Evolutionary conservation across 768 basidiomycete genomes (phyloP), one percentile per base, ranked within the genome.

Genomic region (Collybiopsis confluens): DNA sequence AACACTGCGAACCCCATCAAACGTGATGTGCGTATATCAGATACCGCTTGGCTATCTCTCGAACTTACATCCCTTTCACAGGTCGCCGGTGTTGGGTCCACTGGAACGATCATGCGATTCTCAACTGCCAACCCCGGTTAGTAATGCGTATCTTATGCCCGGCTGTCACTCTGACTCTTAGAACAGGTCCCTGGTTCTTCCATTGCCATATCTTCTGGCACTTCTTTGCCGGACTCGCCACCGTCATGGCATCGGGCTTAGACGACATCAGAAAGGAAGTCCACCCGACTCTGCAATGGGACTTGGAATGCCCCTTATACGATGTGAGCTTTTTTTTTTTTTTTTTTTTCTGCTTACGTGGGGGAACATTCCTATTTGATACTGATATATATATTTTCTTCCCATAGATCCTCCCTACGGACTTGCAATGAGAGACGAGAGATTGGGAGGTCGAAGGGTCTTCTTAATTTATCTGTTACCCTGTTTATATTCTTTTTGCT

Each of bases 101-200:
- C 56, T 2, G 62, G 62, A 4, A 61, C 52, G 13, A 76, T 71
- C 1, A 54, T 86, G 40, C 74, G 82, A 10, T 84, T 82, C 69
- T 60, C 66, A 8, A 82, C 83, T 4, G 77, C 83, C 58, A 82
- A 80, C 62, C 69, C 80, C 0, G 83, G 81, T 53, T 44, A 54
- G 58, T 27, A 24, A 20, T 36, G 3, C 18, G 2, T 10, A 9
- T n/a, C 8, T 27, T 28, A 15, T 4, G 27, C n/a, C n/a, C n/a
- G n/a, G n/a, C n/a, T n/a, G n/a, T n/a, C n/a, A n/a, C n/a, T n/a
- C n/a, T 50, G 18, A 1, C 13, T 10, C 9, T 37, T 3, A 8
- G 9, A 4, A 13, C 36, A 62, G 65, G 65, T 24, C 62, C 65
- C 2, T 65, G 61, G 60, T 66, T 66, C 61, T 66, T 66, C 65